Evolutionary conservation across 345 rosid species (phyloP).

Genomic region (Pugionium cornutum): DNA sequence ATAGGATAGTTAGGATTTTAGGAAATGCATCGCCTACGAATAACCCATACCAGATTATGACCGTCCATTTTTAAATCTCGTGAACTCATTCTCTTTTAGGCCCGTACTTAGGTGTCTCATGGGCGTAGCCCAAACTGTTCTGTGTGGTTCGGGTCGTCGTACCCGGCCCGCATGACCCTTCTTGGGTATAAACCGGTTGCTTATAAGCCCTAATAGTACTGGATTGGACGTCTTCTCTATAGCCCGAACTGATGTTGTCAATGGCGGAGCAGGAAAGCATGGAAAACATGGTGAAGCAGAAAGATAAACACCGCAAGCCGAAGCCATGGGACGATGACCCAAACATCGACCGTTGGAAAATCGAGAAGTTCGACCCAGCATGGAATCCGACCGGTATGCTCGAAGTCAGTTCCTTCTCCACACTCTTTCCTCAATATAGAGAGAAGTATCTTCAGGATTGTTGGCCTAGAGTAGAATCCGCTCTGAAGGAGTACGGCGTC

Average conservation of each 20-base stretch:
- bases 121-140: too few relatives aligned
- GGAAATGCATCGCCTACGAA: neutral
- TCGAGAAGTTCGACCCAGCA: constrained; percentile 79
- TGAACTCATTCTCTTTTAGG: too few relatives aligned
- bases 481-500: constrained; percentile 66
- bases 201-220: neutral
- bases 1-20: constrained; percentile 33
- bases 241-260: neutral
- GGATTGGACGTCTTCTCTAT: constrained; percentile 13
- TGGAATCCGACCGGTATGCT: constrained; percentile 89
- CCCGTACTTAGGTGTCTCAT: too few relatives aligned
- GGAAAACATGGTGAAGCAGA: constrained; percentile 34
- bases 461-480: constrained; percentile 80
- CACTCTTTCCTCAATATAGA: constrained; percentile 85
- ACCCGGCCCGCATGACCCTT: too few relatives aligned
- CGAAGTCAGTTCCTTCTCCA: constrained; percentile 77
- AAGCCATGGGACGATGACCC: constrained; percentile 99
- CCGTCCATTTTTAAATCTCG: too few relatives aligned
- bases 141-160: too few relatives aligned
- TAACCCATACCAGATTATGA: neutral
- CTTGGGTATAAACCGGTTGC: too few relatives aligned
- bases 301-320: constrained; percentile 82
- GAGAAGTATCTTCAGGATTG: constrained; percentile 84
- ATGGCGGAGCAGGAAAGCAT: constrained; percentile 25
- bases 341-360: constrained; percentile 73